A percentile compares a stretch with the other conserved stretches of the same genome.
These are phyloP conservation scores for Calonectria ilicicola DNA, from an alignment of 2,329 filamentous ascomycete species.

Conservation along the genomic window DNA sequence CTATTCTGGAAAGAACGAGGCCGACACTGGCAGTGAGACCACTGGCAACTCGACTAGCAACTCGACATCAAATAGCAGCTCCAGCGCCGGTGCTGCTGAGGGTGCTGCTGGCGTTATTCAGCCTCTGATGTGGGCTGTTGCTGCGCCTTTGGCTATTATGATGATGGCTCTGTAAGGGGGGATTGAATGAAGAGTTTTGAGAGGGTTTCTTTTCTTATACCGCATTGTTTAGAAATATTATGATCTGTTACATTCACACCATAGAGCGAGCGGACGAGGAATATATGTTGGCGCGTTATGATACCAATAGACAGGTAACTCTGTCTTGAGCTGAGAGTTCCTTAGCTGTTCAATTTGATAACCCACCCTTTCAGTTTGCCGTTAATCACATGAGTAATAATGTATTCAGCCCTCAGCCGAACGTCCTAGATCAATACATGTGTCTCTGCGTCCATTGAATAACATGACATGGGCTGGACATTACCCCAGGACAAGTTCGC, in stretches of 20 bases:
- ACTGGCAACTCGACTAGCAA: constrained; percentile 31
- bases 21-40: constrained; percentile 47
- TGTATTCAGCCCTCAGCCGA: neutral
- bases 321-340: constrained; percentile 19
- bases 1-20: constrained; percentile 57
- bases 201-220: neutral
- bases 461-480: neutral
- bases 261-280: constrained; percentile 2
- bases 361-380: neutral
- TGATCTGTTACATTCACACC: constrained; percentile 28
- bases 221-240: constrained; percentile 3
- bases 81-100: constrained; percentile 38
- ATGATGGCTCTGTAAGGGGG: constrained; percentile 46
- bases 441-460: neutral
- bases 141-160: constrained; percentile 49
- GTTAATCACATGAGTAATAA: neutral
- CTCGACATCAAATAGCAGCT: constrained; percentile 31
- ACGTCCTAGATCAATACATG: neutral
- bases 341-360: constrained; percentile 11
- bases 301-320: constrained; percentile 24
- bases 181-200: neutral
- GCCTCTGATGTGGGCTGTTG: constrained; percentile 49
- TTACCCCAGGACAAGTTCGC: neutral
- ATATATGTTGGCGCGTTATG: constrained; percentile 25
- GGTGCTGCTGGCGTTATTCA: constrained; percentile 44